Conservation (phyloP, 805 yeast genomes). For the Teunomyces aglyptinius region DNA sequence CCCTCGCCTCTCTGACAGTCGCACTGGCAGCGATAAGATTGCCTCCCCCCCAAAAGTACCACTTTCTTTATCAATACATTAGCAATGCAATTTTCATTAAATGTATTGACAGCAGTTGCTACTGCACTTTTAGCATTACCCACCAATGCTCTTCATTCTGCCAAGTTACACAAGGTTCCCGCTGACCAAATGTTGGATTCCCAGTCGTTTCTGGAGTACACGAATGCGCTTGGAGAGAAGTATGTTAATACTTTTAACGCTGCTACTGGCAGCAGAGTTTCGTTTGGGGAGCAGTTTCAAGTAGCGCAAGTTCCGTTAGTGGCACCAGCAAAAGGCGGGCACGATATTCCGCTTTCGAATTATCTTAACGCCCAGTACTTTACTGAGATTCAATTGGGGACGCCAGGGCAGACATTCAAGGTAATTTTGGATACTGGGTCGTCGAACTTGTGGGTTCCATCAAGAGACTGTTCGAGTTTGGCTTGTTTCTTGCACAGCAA, state of each 20-base stretch:
- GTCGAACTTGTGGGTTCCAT: constrained; percentile 96
- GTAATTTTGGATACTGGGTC: constrained; percentile 96
- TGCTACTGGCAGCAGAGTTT: constrained; percentile 28
- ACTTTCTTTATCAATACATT: not conserved
- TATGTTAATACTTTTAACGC: constrained; percentile 51
- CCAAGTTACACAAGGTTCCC: constrained; percentile 59
- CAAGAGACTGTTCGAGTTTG: constrained; percentile 81
- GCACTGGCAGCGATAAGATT: constrained; percentile 5
- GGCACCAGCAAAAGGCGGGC: constrained; percentile 25
- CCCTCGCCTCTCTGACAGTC: not conserved
- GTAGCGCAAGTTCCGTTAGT: constrained; percentile 47
- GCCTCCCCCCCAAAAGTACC: constrained; percentile 4
- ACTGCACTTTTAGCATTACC: constrained; percentile 34
- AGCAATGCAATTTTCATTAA: constrained; percentile 28
- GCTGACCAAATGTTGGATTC: constrained; percentile 55
- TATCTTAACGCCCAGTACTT: constrained; percentile 95
- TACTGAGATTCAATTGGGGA: constrained; percentile 86
- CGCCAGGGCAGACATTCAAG: constrained; percentile 91
- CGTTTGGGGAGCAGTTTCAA: constrained; percentile 11
- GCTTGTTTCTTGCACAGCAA: constrained; percentile 94
- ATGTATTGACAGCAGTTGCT: constrained; percentile 45
- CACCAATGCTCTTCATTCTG: constrained; percentile 42
- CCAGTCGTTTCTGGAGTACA: constrained; percentile 49
- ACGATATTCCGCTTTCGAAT: constrained; percentile 84
- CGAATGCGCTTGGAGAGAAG: constrained; percentile 58